A percentile compares a stretch with the other conserved stretches of the same genome.
Conservation (phyloP, 2,329 filamentous ascomycete genomes). For the Coleophoma cylindrospora region DNA sequence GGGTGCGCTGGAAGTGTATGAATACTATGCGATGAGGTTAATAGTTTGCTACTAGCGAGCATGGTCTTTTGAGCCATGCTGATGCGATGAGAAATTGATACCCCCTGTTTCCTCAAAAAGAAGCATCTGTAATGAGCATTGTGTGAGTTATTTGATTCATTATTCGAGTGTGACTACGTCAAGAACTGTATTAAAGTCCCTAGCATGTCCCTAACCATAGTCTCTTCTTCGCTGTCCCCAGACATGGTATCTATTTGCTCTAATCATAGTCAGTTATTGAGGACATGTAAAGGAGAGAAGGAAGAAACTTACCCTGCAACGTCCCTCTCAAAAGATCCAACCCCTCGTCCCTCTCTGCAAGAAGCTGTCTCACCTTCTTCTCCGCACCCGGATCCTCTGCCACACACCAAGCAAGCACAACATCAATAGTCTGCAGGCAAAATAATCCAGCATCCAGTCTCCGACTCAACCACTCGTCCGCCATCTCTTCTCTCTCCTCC, state of each 20-base stretch:
- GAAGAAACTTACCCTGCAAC: slow-evolving; percentile 48
- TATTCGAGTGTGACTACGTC: slow-evolving; percentile 11
- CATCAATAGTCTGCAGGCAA: slow-evolving; percentile 76
- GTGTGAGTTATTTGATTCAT: background rate
- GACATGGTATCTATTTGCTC: slow-evolving; percentile 59
- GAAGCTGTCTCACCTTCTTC: slow-evolving; percentile 53
- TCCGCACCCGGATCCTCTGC: slow-evolving; percentile 81
- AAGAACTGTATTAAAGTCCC: slow-evolving; percentile 50
- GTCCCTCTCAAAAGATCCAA: slow-evolving; percentile 60
- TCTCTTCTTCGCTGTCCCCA: slow-evolving; percentile 45
- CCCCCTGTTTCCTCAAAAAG: background rate
- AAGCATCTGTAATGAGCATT: background rate
- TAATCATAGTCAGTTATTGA: slow-evolving; percentile 18
- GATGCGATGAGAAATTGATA: background rate
- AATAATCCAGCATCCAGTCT: slow-evolving; percentile 82
- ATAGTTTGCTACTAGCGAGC: too few species aligned
- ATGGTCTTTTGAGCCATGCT: too few species aligned
- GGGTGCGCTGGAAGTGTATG: background rate
- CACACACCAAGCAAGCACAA: slow-evolving; percentile 82
- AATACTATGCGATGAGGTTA: too few species aligned
- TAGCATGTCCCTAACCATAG: slow-evolving; percentile 58
- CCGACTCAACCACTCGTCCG: slow-evolving; percentile 67
- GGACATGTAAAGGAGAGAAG: background rate
- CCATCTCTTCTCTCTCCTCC: slow-evolving; percentile 56
- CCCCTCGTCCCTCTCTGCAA: slow-evolving; percentile 65